A percentile compares a stretch with the other conserved stretches of the same genome.
These are phyloP conservation scores for Periconia sp. DNA, from an alignment of 2,329 filamentous ascomycete genomes.

Conservation along the genomic window DNA sequence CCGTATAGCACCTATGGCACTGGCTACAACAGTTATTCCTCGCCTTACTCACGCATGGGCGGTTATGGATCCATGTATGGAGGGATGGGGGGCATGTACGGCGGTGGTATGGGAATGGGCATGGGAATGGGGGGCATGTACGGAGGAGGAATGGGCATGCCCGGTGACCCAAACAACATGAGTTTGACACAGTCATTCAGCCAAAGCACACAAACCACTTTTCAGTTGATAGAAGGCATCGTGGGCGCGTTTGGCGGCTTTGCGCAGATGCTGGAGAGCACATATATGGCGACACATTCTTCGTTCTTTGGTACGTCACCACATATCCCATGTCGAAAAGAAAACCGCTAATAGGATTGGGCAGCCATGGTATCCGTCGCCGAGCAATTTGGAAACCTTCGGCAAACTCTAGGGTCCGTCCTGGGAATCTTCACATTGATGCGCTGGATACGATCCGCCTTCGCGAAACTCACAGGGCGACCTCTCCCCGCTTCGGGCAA, in stretches of 20 bases:
- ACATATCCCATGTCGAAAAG: background rate
- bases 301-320: constrained; percentile 85
- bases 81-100: constrained; percentile 40
- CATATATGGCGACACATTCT: constrained; percentile 98
- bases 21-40: constrained; percentile 54
- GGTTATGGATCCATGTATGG: constrained; percentile 44
- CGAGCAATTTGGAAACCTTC: constrained; percentile 92
- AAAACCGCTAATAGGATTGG: constrained; percentile 13
- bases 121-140: constrained; percentile 48
- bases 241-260: constrained; percentile 97
- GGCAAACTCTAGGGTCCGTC: constrained; percentile 89
- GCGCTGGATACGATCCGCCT: constrained; percentile 87
- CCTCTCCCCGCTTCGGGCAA: constrained; percentile 85
- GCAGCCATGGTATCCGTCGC: constrained; percentile 93
- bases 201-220: constrained; percentile 93
- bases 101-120: constrained; percentile 42
- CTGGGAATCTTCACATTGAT: constrained; percentile 94
- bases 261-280: constrained; percentile 98
- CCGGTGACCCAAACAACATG: constrained; percentile 76
- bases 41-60: constrained; percentile 58
- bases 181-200: constrained; percentile 94
- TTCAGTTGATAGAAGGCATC: constrained; percentile 97
- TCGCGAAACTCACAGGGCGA: constrained; percentile 90
- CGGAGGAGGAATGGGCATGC: constrained; percentile 53
- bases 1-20: constrained; percentile 52